Conservation (phyloP, 148 eudicot genomes). For the Talinum fruticosum region DNA sequence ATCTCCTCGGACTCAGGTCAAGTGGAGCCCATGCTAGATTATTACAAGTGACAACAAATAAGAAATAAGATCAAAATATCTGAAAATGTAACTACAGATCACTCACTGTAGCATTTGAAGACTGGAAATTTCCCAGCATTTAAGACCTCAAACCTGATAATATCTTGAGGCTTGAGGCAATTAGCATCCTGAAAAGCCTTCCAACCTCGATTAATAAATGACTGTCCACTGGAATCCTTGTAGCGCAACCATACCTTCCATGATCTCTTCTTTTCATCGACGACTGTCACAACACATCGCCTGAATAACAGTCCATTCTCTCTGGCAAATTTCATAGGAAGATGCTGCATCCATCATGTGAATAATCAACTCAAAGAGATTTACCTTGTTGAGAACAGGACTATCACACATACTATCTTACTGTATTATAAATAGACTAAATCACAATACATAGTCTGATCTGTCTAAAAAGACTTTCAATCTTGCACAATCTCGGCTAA, state of each 20-base stretch:
- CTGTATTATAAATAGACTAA: too few relatives aligned
- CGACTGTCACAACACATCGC: constrained; percentile 6
- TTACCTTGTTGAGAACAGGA: too few relatives aligned
- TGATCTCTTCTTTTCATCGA: constrained; percentile 11
- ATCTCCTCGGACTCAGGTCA: too few relatives aligned
- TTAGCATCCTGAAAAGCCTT: constrained; percentile 8
- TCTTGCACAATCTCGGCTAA: too few relatives aligned
- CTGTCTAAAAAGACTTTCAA: too few relatives aligned
- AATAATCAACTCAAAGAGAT: neutral
- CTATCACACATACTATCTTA: neutral
- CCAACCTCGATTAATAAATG: constrained; percentile 13
- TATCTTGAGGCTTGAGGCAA: constrained; percentile 8
- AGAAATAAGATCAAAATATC: neutral
- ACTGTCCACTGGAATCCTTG: neutral
- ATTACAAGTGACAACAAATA: too few relatives aligned
- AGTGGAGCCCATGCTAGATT: too few relatives aligned
- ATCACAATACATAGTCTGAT: too few relatives aligned
- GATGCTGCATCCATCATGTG: constrained; percentile 5
- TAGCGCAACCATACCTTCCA: constrained; percentile 5
- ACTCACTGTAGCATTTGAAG: constrained; percentile 21
- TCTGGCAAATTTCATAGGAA: constrained; percentile 11
- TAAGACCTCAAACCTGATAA: constrained; percentile 9
- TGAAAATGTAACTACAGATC: neutral
- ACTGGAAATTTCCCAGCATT: constrained; percentile 9
- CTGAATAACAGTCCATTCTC: neutral